A percentile compares a stretch with the other conserved stretches of the same genome.
Conservation (phyloP, 352 stramenopile genomes). For the Halophytophthora batemanensis region DNA sequence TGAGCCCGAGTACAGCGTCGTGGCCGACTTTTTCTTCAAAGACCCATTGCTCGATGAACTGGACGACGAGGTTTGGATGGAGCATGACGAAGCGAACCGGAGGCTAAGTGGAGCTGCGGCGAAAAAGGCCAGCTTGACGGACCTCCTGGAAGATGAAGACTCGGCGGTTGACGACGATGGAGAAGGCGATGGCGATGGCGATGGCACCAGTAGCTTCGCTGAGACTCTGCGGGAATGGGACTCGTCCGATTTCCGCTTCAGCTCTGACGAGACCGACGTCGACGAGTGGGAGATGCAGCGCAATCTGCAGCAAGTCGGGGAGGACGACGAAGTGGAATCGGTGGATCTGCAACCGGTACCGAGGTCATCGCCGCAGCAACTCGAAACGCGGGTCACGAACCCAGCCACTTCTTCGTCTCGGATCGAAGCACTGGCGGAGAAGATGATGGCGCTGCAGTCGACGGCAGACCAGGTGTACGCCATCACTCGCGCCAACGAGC, state of each 20-base stretch:
- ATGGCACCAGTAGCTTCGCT: conserved; percentile 11
- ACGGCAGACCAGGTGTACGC: conserved; percentile 37
- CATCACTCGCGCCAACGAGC: conserved; percentile 41
- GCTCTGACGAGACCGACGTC: conserved; percentile 3
- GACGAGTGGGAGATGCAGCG: conserved; percentile 6
- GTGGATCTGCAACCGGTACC: too few relatives aligned
- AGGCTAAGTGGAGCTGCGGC: conserved; percentile 5
- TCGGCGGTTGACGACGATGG: conserved; percentile 17
- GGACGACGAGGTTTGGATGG: not conserved
- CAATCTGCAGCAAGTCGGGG: conserved; percentile 19
- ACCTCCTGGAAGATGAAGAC: not conserved
- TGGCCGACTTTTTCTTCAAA: conserved; percentile 26
- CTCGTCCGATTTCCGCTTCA: conserved; percentile 8
- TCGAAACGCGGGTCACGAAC: too few relatives aligned
- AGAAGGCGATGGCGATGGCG: conserved; percentile 16
- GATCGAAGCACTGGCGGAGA: conserved; percentile 3
- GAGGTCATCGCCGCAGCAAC: too few relatives aligned
- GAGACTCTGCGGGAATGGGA: conserved; percentile 20
- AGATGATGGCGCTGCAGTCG: conserved; percentile 39
- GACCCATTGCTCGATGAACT: not conserved
- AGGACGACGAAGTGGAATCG: conserved; percentile 2
- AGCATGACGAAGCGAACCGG: conserved; percentile 10
- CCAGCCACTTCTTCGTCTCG: too few relatives aligned
- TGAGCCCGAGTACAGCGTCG: conserved; percentile 22
- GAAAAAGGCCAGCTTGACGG: conserved; percentile 9